Evolutionary conservation across 306 rosid species (phyloP).

Genomic region (Corylus heterophylla): DNA sequence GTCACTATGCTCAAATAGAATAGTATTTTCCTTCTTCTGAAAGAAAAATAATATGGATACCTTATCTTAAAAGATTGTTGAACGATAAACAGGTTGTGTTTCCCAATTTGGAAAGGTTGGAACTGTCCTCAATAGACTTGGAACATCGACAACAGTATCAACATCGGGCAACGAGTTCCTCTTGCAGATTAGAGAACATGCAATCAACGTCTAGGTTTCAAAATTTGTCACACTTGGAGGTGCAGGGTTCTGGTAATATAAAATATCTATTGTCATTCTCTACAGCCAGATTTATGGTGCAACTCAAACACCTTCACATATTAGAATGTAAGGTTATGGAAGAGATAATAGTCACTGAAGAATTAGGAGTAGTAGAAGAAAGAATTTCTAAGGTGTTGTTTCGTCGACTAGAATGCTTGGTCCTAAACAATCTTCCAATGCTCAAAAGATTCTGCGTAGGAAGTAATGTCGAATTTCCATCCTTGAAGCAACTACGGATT

Average conservation of each 20-base stretch:
- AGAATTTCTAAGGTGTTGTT: too few species aligned
- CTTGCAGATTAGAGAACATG: not conserved
- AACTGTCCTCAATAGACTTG: not conserved
- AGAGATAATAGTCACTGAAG: not conserved
- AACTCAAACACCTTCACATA: not conserved
- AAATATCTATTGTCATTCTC: too few species aligned
- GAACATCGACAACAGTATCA: not conserved
- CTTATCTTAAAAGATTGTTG: too few species aligned
- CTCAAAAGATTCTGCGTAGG: not conserved
- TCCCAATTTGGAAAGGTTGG: not conserved
- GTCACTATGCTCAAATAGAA: too few species aligned
- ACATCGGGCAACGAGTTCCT: not conserved
- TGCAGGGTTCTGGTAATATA: too few species aligned
- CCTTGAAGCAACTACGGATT: rapidly evolving
- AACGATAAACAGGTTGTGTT: not conserved
- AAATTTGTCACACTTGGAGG: too few species aligned
- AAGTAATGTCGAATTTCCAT: not conserved
- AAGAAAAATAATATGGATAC: too few species aligned
- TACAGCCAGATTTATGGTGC: not conserved
- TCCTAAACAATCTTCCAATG: too few species aligned
- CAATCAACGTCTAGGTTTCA: too few species aligned
- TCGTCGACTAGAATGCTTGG: too few species aligned
- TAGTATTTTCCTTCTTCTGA: too few species aligned
- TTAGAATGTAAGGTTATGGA: rapidly evolving
- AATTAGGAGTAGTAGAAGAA: too few species aligned